Conservation (phyloP, 306 rosid species). For the Oemleria cerasiformis region DNA sequence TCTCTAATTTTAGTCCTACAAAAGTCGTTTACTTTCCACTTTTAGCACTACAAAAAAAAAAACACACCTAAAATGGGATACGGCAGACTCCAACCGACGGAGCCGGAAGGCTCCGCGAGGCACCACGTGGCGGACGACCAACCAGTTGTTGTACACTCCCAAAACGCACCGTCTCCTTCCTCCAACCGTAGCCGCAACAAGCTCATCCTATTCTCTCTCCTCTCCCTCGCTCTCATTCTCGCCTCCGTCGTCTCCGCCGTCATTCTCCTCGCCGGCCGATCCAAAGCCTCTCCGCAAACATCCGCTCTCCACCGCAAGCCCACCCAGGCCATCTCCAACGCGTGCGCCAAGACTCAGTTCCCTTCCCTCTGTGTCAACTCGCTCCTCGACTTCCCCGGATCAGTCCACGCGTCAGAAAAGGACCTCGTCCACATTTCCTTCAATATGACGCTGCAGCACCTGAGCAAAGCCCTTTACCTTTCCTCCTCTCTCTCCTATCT, state of each 20-base stretch:
- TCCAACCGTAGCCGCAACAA: slow-evolving; percentile 11
- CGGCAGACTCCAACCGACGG: slow-evolving; percentile 42
- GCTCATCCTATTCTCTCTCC: slow-evolving; percentile 36
- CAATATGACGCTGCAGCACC: slow-evolving; percentile 71
- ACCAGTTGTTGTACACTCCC: background rate
- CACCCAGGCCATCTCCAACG: slow-evolving; percentile 63
- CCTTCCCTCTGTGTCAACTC: slow-evolving; percentile 63
- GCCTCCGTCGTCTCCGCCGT: slow-evolving; percentile 64
- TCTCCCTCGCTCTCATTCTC: slow-evolving; percentile 42
- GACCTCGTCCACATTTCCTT: slow-evolving; percentile 86
- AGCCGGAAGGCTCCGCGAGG: slow-evolving; percentile 18
- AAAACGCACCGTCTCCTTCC: background rate
- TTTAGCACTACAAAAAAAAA: background rate
- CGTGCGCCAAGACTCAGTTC: slow-evolving; percentile 63
- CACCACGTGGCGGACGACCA: background rate
- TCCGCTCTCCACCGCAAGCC: slow-evolving; percentile 36
- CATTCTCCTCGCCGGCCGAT: slow-evolving; percentile 17
- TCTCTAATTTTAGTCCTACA: background rate
- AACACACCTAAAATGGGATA: slow-evolving; percentile 41
- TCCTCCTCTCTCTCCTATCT: slow-evolving; percentile 42
- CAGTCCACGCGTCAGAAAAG: slow-evolving; percentile 54
- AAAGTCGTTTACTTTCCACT: background rate
- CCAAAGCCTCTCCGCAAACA: background rate
- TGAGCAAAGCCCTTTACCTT: slow-evolving; percentile 56
- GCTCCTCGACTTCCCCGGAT: slow-evolving; percentile 68